Base-by-base conservation (phyloP, 2,329 filamentous ascomycete genomes). In the Neopestalotiopsis sp. region DNA sequence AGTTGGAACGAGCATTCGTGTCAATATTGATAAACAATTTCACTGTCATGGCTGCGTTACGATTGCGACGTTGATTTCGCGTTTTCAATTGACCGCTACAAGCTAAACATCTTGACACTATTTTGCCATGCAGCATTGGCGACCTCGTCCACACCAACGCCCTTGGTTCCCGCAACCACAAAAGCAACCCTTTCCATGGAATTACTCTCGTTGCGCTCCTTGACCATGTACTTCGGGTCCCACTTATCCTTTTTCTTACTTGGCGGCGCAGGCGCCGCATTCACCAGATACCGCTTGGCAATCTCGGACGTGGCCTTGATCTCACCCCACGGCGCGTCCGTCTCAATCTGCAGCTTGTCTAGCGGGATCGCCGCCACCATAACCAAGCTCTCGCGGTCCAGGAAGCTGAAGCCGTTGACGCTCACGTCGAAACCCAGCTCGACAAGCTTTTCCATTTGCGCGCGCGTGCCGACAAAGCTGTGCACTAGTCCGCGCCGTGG, bases 161-260 rank as follows among this genome's bases (percentile, higher is more conserved):
- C 83, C 69, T 84, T 86, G 64, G 87, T 67, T 7, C 85, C 85
- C 2, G 85, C 85, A 4, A 86, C 83, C 1, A 86, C 75, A 63
- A 81, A 76, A 0, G 83, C 85, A 42, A 87, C 84, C 61, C 81
- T 76, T 56, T 82, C 81, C 13, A 87, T 84, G 0, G 75, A 76
- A 70, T 84, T 87, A 62, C 84, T 86, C 72, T 87, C 85, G 70
- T 87, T 87, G 56, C 84, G 75, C 68, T 83, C 82, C 71, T 87
- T 88, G 1, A 87, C 79, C 83, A 87, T 85, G 40, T 76, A 76
- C 0, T 79, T 81, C 7, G 70, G 45, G 62, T 83, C 79, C 70
- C 84, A 88, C 71, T 84, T 86, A 59, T 86, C 83, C 70, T 79
- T 83, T 76, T 87, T 87, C 78, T 84, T 84, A 9, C 79, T 81